Evolutionary conservation across 352 stramenopile genomes (phyloP).

Genomic region (Aphanomyces stellatus): DNA sequence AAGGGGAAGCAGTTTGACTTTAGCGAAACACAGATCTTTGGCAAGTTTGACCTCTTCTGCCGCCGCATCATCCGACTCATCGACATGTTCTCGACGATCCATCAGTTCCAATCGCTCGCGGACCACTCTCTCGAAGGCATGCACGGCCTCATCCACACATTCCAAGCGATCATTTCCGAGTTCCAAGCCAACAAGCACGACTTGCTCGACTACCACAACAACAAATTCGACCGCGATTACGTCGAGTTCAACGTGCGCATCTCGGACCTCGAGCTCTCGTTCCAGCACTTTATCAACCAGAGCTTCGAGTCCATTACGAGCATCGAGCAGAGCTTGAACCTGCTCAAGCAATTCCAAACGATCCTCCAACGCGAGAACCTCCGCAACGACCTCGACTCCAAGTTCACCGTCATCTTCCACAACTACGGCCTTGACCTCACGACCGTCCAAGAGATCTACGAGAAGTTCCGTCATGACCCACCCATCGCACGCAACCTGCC

Average conservation of each 20-base stretch:
- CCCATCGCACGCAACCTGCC: constrained; percentile 71
- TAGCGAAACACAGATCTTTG: constrained; percentile 85
- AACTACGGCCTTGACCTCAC: constrained; percentile 85
- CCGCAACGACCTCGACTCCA: constrained; percentile 72
- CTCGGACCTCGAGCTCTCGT: constrained; percentile 70
- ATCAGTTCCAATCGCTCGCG: constrained; percentile 85
- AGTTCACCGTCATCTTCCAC: constrained; percentile 89
- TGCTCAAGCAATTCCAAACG: constrained; percentile 84
- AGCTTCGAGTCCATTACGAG: constrained; percentile 84
- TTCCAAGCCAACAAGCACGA: constrained; percentile 78
- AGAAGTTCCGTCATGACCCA: constrained; percentile 77
- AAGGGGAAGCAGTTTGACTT: constrained; percentile 90
- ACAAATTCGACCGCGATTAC: constrained; percentile 91
- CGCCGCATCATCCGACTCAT: constrained; percentile 84
- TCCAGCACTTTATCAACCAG: constrained; percentile 89
- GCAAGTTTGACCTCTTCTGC: constrained; percentile 88
- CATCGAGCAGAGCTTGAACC: constrained; percentile 75
- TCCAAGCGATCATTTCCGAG: constrained; percentile 74
- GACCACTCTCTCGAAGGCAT: constrained; percentile 89
- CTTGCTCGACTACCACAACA: constrained; percentile 82
- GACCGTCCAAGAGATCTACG: constrained; percentile 79
- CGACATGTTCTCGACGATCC: constrained; percentile 88
- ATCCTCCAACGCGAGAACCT: constrained; percentile 83
- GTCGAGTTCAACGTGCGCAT: constrained; percentile 93
- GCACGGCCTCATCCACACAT: constrained; percentile 63